Evolutionary conservation across 441 rosid genomes (phyloP).

Genomic region (Adansonia rubrostipa): DNA sequence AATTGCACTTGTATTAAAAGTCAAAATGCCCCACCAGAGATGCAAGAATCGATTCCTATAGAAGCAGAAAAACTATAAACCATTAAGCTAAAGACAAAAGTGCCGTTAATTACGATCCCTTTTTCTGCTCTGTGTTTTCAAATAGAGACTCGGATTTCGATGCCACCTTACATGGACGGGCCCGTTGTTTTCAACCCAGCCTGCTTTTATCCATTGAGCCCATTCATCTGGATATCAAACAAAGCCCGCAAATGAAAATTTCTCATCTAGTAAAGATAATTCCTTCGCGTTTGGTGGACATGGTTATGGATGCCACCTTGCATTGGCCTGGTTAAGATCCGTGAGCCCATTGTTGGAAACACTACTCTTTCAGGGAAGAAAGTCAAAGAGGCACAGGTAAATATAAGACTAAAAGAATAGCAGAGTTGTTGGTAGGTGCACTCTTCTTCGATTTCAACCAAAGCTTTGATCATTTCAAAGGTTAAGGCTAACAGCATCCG

Average conservation of each 20-base stretch:
- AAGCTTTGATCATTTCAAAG: slow-evolving; percentile 35
- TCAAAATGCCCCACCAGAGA: slow-evolving; percentile 53
- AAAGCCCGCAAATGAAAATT: background rate
- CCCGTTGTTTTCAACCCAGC: background rate
- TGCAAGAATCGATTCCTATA: slow-evolving; percentile 39
- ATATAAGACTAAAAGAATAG: slow-evolving; percentile 28
- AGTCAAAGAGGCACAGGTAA: background rate
- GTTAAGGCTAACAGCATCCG: slow-evolving; percentile 12
- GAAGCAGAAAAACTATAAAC: background rate
- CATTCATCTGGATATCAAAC: background rate
- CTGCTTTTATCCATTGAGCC: background rate
- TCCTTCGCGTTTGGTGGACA: too few species aligned
- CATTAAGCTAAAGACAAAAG: slow-evolving; percentile 32
- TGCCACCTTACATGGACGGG: slow-evolving; percentile 9
- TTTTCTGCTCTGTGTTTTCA: too few species aligned
- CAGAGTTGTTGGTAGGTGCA: slow-evolving; percentile 31
- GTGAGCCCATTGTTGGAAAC: too few species aligned
- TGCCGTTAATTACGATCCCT: slow-evolving; percentile 46
- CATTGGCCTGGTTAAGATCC: too few species aligned
- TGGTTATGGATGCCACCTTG: too few species aligned
- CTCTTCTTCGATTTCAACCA: slow-evolving; percentile 40
- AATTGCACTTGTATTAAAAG: slow-evolving; percentile 39
- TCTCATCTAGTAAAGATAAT: too few species aligned
- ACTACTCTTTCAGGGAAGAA: too few species aligned
- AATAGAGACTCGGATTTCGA: slow-evolving; percentile 33